Base-by-base conservation (phyloP, 805 yeast species). In the Saturnispora dispora region DNA sequence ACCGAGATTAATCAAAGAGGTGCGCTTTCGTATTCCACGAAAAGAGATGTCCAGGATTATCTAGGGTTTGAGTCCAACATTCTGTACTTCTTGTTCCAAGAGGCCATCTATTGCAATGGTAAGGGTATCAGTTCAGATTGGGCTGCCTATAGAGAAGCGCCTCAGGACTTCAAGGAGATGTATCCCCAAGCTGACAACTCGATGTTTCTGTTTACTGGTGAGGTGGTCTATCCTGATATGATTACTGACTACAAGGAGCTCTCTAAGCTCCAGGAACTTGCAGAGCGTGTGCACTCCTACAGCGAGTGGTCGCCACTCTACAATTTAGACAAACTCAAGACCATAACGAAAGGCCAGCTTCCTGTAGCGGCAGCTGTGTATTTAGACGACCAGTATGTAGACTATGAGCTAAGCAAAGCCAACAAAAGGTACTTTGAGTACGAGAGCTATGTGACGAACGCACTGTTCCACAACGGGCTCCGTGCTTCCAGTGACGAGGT, bases 91-190 rank as follows among this genome's bases (percentile, higher is more conserved):
- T 65, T 81, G 40, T 72, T 78, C 55, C 83, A 78, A 59, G 84
- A 79, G 55, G 78, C 82, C 5, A 78, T 80, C 15, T 79, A 79
- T 60, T 66, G 76, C 53, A 79, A 77, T 56, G 76, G 78, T 0
- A 46, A 49, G 8, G 64, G 65, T 1, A 45, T 47, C n/a, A 51
- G 50, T 5, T 65, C 77, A 5, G 55, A 69, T 47, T 79, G 84
- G 84, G 62, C 77, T 6, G 82, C 82, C 2, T 72, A 74, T 15
- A 63, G 73, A 45, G 11, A 43, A 15, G 30, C 46, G 0, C 45
- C 52, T 4, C 18, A 53, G 64, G 45, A 63, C 75, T 54, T 58
- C 62, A 39, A 46, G 36, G 2, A 54, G 27, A 10, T 48, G 32
- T 1, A 15, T 13, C 41, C 41, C 13, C 2, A 9, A 2, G 9